Evolutionary conservation across 1,139 yeast genomes (phyloP).

Genomic region (Protomyces inouyei): DNA sequence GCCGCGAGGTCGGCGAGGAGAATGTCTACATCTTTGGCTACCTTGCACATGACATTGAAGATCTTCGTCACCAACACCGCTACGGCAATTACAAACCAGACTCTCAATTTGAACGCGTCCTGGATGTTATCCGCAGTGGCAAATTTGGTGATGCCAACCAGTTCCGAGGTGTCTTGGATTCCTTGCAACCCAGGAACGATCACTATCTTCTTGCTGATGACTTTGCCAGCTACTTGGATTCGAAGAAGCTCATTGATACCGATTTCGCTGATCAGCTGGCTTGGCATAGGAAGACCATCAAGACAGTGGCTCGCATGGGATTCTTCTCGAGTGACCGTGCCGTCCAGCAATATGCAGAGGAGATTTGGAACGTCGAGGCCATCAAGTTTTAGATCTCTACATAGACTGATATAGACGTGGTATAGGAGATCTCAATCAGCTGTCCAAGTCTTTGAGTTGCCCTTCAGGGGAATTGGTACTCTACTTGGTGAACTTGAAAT

Average conservation of each 20-base stretch:
- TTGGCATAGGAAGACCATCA: conserved; percentile 73
- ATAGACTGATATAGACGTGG: too few relatives aligned
- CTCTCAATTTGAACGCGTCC: conserved; percentile 57
- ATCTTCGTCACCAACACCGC: conserved; percentile 68
- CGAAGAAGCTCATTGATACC: conserved; percentile 69
- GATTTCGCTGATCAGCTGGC: conserved; percentile 61
- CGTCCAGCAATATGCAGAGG: conserved; percentile 86
- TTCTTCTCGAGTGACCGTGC: conserved; percentile 75
- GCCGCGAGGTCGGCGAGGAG: conserved; percentile 88
- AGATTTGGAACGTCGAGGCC: conserved; percentile 80
- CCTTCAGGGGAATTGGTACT: too few relatives aligned
- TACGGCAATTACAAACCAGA: conserved; percentile 44
- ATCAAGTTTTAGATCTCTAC: conserved; percentile 28
- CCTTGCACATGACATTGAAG: conserved; percentile 83
- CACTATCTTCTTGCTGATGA: conserved; percentile 83
- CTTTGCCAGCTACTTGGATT: conserved; percentile 77
- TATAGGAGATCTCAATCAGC: too few relatives aligned
- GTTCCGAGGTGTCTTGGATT: conserved; percentile 62
- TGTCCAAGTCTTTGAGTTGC: too few relatives aligned
- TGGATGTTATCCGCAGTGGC: conserved; percentile 43
- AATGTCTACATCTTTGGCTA: conserved; percentile 89
- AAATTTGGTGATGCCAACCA: conserved; percentile 67
- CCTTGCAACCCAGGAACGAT: conserved; percentile 61
- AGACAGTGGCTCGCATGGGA: conserved; percentile 88
- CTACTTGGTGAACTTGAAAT: too few relatives aligned